Conservation (phyloP, 1,139 yeast genomes). For the Lodderomyces beijingensis region DNA sequence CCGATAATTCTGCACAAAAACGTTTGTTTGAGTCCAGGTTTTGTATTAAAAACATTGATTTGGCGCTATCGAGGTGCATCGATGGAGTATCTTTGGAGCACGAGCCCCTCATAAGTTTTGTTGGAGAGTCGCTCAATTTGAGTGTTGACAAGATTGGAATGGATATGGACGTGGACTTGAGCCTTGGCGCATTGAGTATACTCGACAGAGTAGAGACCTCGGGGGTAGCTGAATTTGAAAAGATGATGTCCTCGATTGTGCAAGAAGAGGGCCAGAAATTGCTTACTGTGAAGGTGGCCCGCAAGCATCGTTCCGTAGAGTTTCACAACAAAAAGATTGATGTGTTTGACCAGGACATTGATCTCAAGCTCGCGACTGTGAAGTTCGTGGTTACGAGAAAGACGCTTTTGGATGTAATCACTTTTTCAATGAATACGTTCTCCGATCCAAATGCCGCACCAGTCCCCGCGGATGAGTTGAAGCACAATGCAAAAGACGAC, state of each 20-base stretch:
- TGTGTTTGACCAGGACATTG: conserved; percentile 73
- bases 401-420: conserved; percentile 72
- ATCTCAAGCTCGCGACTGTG: conserved; percentile 76
- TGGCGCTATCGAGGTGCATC: conserved; percentile 66
- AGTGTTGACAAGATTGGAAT: conserved; percentile 55
- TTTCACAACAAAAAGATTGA: conserved; percentile 56
- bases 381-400: conserved; percentile 73
- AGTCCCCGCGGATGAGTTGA: conserved; percentile 62
- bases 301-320: conserved; percentile 60
- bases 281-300: conserved; percentile 56
- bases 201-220: conserved; percentile 72
- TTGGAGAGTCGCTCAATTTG: conserved; percentile 62
- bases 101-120: conserved; percentile 66
- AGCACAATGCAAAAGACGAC: conserved; percentile 57
- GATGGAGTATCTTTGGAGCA: conserved; percentile 58
- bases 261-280: conserved; percentile 39
- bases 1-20: conserved; percentile 30
- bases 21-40: conserved; percentile 69
- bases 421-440: conserved; percentile 81
- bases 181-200: conserved; percentile 60
- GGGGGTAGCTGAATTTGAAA: conserved; percentile 60
- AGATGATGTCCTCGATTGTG: conserved; percentile 56
- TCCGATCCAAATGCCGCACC: conserved; percentile 74
- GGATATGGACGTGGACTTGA: conserved; percentile 64
- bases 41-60: conserved; percentile 55